A percentile compares a stretch with the other conserved stretches of the same genome.
phyloP scores from a whole-genome alignment of 2,329 filamentous ascomycete species.

The Pyrenochaeta sp. region DNA sequence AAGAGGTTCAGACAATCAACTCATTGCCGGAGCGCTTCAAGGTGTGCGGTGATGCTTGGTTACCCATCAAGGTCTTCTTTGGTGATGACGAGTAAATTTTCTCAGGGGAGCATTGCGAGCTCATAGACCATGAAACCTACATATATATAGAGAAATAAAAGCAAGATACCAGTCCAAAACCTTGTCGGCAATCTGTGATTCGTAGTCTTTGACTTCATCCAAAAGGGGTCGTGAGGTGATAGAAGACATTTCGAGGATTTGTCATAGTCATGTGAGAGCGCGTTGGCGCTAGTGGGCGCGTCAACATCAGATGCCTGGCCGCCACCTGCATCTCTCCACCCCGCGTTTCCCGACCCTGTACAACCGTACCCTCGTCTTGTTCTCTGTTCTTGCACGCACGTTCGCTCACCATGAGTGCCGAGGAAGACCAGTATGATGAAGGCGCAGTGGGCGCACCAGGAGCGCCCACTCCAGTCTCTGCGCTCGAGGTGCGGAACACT shows the following conservation, averaged over 20 bases:
- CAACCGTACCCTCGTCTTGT: background rate
- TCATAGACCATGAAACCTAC: conserved; percentile 24
- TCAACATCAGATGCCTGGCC: conserved; percentile 9
- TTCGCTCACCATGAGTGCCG: conserved; percentile 53
- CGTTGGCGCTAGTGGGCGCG: conserved; percentile 29
- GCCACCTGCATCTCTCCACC: conserved; percentile 19
- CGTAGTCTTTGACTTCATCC: no score
- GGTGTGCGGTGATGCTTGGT: conserved; percentile 73
- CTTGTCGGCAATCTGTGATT: no score
- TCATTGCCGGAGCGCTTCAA: conserved; percentile 77
- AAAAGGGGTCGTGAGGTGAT: no score
- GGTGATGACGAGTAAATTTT: conserved; percentile 73
- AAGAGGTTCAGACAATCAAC: conserved; percentile 74
- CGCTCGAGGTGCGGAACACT: conserved; percentile 75
- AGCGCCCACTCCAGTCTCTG: conserved; percentile 86
- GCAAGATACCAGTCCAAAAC: no score
- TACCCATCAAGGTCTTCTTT: conserved; percentile 82
- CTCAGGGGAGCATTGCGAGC: background rate
- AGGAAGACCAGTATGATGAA: conserved; percentile 70
- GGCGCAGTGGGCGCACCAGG: conserved; percentile 79
- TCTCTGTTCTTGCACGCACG: background rate
- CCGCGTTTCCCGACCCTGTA: conserved; percentile 1
- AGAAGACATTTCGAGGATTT: no score
- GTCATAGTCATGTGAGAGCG: conserved; percentile 30
- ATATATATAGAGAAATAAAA: conserved; percentile 12